Evolutionary conservation across 148 eudicot genomes (phyloP).

Genomic region (Heliamphora exappendiculata): DNA sequence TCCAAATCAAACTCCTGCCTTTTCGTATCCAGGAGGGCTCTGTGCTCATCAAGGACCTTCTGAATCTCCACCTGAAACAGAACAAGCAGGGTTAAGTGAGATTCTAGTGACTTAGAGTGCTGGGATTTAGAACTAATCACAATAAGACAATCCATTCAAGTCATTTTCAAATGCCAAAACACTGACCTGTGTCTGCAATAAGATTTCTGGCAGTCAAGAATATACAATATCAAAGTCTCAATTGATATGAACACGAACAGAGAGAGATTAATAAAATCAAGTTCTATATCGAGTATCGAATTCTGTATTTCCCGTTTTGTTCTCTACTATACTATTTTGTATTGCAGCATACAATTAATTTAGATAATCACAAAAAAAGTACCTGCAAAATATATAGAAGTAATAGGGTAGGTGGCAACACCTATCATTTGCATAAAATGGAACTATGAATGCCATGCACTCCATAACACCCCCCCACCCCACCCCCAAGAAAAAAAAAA

Average conservation of each 20-base stretch:
- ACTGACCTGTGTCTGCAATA: not conserved
- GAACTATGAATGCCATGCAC: not conserved
- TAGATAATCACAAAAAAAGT: not conserved
- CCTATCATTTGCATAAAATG: not conserved
- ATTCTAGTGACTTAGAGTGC: not conserved
- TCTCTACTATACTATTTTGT: not conserved
- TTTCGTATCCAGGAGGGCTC: constrained; percentile 37
- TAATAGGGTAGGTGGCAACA: not conserved
- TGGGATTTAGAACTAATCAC: not conserved
- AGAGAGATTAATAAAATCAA: not conserved
- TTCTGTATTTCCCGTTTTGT: not conserved
- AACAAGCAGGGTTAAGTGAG: constrained; percentile 6
- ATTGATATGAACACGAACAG: not conserved
- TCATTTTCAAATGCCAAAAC: not conserved
- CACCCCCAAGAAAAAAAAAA: not conserved
- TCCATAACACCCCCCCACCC: not conserved
- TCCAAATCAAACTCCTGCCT: constrained; percentile 61
- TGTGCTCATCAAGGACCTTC: constrained; percentile 56
- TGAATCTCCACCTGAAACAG: constrained; percentile 61
- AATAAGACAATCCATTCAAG: not conserved
- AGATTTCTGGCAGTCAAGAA: not conserved
- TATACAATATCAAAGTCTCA: not conserved
- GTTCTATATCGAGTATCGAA: not conserved
- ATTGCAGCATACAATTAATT: not conserved
- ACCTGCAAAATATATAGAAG: not conserved